Conservation (phyloP, 768 basidiomycete genomes). For the Suillus cothurnatus region DNA sequence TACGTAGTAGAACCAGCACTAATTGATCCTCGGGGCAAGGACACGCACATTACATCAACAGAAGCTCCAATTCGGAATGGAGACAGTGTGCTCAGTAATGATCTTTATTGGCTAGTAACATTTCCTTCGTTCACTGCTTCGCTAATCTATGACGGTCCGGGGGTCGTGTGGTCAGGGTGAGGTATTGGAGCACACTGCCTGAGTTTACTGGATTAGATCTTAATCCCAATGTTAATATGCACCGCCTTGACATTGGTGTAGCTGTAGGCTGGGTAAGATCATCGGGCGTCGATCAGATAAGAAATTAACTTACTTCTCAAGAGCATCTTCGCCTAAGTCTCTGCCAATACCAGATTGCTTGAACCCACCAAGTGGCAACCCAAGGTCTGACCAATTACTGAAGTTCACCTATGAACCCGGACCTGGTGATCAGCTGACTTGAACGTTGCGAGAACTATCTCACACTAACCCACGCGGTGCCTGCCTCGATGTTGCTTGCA, state of each 20-base stretch:
- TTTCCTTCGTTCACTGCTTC: slow-evolving; percentile 4
- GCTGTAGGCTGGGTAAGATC: slow-evolving; percentile 26
- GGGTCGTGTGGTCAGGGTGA: slow-evolving; percentile 2
- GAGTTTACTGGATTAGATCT: slow-evolving; percentile 16
- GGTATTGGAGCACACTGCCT: slow-evolving; percentile 4
- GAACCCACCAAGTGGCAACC: slow-evolving; percentile 83
- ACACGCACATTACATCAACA: slow-evolving; percentile 4
- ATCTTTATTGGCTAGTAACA: slow-evolving; percentile 4
- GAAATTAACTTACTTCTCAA: slow-evolving; percentile 41
- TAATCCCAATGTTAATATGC: slow-evolving; percentile 54
- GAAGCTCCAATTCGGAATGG: slow-evolving; percentile 3
- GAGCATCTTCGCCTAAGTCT: slow-evolving; percentile 78
- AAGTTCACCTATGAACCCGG: slow-evolving; percentile 78
- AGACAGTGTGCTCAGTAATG: slow-evolving; percentile 1
- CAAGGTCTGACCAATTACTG: slow-evolving; percentile 27
- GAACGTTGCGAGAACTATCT: background rate
- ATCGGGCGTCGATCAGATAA: slow-evolving; percentile 51
- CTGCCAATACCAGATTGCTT: slow-evolving; percentile 83
- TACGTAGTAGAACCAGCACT: slow-evolving; percentile 1
- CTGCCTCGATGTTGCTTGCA: slow-evolving; percentile 77
- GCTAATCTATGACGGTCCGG: slow-evolving; percentile 4
- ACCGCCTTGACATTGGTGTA: slow-evolving; percentile 65
- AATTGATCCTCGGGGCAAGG: slow-evolving; percentile 3
- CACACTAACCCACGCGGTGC: slow-evolving; percentile 68
- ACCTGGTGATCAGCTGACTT: slow-evolving; percentile 13